Conservation (phyloP, 306 rosid species). For the Medicago arabica region DNA sequence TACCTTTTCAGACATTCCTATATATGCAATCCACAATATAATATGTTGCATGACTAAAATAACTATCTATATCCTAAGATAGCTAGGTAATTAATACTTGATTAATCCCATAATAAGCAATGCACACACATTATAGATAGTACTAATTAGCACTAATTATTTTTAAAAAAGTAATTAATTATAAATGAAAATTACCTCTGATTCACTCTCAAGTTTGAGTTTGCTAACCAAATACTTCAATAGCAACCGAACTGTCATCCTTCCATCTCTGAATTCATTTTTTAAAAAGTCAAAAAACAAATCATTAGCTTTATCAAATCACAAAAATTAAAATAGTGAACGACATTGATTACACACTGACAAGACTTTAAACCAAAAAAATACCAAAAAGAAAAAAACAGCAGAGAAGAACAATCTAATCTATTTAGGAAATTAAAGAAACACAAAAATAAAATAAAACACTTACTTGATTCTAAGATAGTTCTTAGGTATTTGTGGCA, state of each 20-base stretch:
- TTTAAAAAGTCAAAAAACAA: slow-evolving; percentile 10
- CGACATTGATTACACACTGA: slow-evolving; percentile 48
- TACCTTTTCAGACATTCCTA: slow-evolving; percentile 38
- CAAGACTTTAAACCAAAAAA: slow-evolving; percentile 15
- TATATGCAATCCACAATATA: background rate
- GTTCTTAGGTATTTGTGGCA: slow-evolving; percentile 93
- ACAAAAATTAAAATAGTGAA: slow-evolving; percentile 7
- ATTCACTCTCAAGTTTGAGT: slow-evolving; percentile 85
- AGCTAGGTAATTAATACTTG: background rate
- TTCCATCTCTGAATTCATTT: slow-evolving; percentile 62
- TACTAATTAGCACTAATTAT: background rate
- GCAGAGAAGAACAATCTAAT: background rate
- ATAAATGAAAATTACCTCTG: slow-evolving; percentile 66
- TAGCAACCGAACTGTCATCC: slow-evolving; percentile 89
- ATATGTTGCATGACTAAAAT: too few relatives aligned
- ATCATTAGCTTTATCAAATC: slow-evolving; percentile 2
- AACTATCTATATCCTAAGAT: too few relatives aligned
- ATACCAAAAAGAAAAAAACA: background rate
- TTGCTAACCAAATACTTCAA: slow-evolving; percentile 86
- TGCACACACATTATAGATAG: slow-evolving; percentile 18
- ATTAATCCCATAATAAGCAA: background rate
- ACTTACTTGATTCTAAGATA: slow-evolving; percentile 90
- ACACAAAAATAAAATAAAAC: too few relatives aligned
- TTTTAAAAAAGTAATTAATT: background rate
- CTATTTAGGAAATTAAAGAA: background rate